phyloP scores from a whole-genome alignment of 495 filamentous ascomycete species.

The Sporormia fimetaria region DNA sequence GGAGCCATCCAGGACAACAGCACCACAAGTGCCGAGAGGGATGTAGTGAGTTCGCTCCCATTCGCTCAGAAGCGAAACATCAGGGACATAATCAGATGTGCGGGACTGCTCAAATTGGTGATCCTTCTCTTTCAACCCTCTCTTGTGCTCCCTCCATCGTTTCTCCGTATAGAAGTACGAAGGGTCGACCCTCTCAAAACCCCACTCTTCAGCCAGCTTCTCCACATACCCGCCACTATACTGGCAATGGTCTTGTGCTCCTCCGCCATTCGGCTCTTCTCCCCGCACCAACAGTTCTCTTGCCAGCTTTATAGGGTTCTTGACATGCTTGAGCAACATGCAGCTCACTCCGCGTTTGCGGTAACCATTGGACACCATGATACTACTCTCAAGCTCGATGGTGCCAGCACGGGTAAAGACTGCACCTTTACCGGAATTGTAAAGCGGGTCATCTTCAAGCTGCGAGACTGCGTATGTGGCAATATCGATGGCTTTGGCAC shows the following conservation, averaged over 20 bases:
- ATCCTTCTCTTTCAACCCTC: slow-evolving; percentile 48
- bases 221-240: slow-evolving; percentile 59
- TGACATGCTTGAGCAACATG: slow-evolving; percentile 57
- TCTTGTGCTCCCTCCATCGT: slow-evolving; percentile 72
- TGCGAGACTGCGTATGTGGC: slow-evolving; percentile 64
- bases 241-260: slow-evolving; percentile 53
- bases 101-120: slow-evolving; percentile 3
- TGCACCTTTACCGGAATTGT: slow-evolving; percentile 76
- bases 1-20: slow-evolving; percentile 61
- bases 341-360: slow-evolving; percentile 69
- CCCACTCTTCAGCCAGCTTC: slow-evolving; percentile 52
- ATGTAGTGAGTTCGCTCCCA: slow-evolving; percentile 49
- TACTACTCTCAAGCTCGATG: slow-evolving; percentile 80
- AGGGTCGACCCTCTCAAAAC: slow-evolving; percentile 53
- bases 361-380: slow-evolving; percentile 69
- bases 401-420: slow-evolving; percentile 74
- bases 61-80: slow-evolving; percentile 19
- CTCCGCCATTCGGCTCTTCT: slow-evolving; percentile 33
- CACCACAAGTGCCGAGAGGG: slow-evolving; percentile 75
- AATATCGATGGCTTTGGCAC: slow-evolving; percentile 51
- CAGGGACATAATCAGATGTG: no score
- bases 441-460: slow-evolving; percentile 72
- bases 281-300: slow-evolving; percentile 57
- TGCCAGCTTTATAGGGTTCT: slow-evolving; percentile 70
- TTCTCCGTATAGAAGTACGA: slow-evolving; percentile 68